These are phyloP conservation scores for Cryphonectria japonica DNA, from an alignment of 2,329 filamentous ascomycete genomes.

Conservation along the genomic window DNA sequence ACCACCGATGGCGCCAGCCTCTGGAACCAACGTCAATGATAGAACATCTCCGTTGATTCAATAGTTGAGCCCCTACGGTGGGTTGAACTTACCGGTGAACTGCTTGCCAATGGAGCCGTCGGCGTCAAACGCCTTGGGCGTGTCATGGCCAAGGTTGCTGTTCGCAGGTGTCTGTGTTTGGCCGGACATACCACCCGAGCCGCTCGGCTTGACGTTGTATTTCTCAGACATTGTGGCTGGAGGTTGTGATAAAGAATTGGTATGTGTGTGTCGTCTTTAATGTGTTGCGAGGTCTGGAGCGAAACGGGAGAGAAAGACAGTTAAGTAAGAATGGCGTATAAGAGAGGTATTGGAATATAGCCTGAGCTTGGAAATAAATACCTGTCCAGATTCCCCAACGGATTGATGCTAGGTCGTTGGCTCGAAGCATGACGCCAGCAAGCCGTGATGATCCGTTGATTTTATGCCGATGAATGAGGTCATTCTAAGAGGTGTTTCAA, in stretches of 20 bases:
- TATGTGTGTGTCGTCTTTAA: too few relatives aligned
- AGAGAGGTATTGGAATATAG: too few relatives aligned
- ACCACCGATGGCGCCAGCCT: conserved; percentile 54
- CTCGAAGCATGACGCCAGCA: conserved; percentile 18
- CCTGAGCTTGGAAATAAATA: too few relatives aligned
- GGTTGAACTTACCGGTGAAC: conserved; percentile 49
- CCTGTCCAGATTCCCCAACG: too few relatives aligned
- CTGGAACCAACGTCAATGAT: conserved; percentile 32
- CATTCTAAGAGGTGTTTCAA: conserved; percentile 15
- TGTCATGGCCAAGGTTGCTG: conserved; percentile 33
- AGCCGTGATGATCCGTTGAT: conserved; percentile 20
- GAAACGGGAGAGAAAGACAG: not conserved
- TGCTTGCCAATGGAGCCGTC: conserved; percentile 58
- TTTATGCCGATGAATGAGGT: conserved; percentile 19
- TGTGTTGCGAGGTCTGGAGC: too few relatives aligned
- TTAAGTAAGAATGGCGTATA: too few relatives aligned
- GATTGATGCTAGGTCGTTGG: not conserved
- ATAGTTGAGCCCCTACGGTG: not conserved
- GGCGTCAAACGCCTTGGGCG: conserved; percentile 51
- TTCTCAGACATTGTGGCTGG: conserved; percentile 28
- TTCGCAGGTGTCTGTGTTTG: conserved; percentile 34
- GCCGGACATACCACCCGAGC: conserved; percentile 27
- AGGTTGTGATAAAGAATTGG: not conserved
- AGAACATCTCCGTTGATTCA: too few relatives aligned
- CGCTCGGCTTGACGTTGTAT: conserved; percentile 23